These are phyloP conservation scores for Ambrosia artemisiifolia DNA, from an alignment of 129 eudicot species.

Conservation along the genomic window DNA sequence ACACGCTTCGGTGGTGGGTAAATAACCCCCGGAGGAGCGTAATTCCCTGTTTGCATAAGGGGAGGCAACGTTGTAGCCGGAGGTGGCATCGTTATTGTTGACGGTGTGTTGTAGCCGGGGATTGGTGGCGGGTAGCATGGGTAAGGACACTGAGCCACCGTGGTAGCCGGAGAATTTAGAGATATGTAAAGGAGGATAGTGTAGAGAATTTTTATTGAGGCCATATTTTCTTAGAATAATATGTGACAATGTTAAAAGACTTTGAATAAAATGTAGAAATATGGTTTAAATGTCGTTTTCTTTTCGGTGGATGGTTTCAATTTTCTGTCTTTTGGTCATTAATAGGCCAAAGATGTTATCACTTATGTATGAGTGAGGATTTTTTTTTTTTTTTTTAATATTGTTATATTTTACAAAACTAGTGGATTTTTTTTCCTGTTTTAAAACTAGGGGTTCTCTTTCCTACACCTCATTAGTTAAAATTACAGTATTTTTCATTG, in stretches of 20 bases:
- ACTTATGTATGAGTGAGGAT: background rate
- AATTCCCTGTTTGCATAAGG: conserved; percentile 39
- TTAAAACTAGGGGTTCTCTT: background rate
- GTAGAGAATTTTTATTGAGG: conserved; percentile 35
- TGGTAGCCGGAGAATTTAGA: conserved; percentile 23
- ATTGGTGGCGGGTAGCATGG: conserved; percentile 71
- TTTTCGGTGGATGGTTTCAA: background rate
- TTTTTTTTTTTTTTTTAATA: background rate
- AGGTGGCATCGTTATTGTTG: conserved; percentile 26
- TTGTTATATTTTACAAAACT: background rate
- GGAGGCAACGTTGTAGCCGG: conserved; percentile 44
- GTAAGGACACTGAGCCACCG: conserved; percentile 59
- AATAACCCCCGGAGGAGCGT: conserved; percentile 36
- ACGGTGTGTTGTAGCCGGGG: conserved; percentile 18
- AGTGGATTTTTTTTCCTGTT: background rate
- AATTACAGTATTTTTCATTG: no score
- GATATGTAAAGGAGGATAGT: conserved; percentile 27
- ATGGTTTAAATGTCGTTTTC: conserved; percentile 23
- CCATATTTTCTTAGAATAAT: conserved; percentile 24
- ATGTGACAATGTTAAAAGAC: background rate
- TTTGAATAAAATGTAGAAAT: conserved; percentile 22
- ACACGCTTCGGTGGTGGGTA: conserved; percentile 31
- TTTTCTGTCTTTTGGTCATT: conserved; percentile 24
- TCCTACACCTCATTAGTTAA: background rate
- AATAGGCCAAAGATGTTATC: conserved; percentile 14